These are phyloP conservation scores for Penicillium sp. DNA, from an alignment of 2,329 filamentous ascomycete genomes.

Conservation along the genomic window DNA sequence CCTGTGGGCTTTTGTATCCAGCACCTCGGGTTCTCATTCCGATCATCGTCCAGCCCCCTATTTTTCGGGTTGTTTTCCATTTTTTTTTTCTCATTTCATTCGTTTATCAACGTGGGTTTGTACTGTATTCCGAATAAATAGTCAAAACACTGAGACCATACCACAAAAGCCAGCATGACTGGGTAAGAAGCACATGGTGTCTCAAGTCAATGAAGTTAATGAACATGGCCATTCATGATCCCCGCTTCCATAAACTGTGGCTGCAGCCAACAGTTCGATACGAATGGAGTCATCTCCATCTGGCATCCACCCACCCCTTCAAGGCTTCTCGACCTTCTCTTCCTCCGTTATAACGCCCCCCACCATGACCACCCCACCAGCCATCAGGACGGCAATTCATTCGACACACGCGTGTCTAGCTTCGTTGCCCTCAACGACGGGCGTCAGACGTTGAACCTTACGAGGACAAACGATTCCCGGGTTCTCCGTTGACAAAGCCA, in stretches of 20 bases:
- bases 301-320: background rate
- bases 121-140: too few relatives aligned
- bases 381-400: background rate
- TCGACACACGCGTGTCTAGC: background rate
- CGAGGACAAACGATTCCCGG: constrained; percentile 5
- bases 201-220: background rate
- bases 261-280: background rate
- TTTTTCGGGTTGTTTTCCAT: constrained; percentile 7
- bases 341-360: constrained; percentile 3
- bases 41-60: constrained; percentile 13
- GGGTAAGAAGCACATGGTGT: background rate
- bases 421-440: constrained; percentile 9
- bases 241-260: background rate
- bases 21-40: constrained; percentile 15
- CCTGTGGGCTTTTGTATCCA: constrained; percentile 7
- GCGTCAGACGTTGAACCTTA: constrained; percentile 18
- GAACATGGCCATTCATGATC: background rate
- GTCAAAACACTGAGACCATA: too few relatives aligned
- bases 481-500: constrained; percentile 8
- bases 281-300: background rate
- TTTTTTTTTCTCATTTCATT: constrained; percentile 1
- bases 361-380: background rate
- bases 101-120: background rate
- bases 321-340: background rate
- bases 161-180: background rate